Evolutionary conservation across 2,329 filamentous ascomycete genomes (phyloP), one percentile per base, ranked within the genome.

Genomic region (Aureobasidium leucospermi): DNA sequence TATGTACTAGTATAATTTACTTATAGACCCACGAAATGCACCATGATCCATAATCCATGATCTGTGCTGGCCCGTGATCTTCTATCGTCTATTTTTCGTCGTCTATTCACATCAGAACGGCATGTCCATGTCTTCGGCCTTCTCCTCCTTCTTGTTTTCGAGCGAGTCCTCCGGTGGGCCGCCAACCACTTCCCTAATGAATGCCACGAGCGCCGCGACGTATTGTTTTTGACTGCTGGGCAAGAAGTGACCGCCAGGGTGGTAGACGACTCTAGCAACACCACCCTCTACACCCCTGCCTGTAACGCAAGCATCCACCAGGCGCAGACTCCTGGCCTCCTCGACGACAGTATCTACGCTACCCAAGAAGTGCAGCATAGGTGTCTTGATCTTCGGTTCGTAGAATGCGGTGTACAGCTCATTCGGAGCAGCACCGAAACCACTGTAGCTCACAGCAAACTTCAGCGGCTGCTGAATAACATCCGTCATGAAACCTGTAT

Each of bases 241-340:
- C 68, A 96, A 82, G 68, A 96, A 91, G 72, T 97, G 93, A 0
- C 92, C 92, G 7, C 93, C 93, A 1, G 93, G 92, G 73, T 96
- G 90, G 66, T 87, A 84, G 56, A 87, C 78, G 56, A 83, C 78
- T 65, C 75, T 80, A 43, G 63, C 62, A 32, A 69, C 69, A 32
- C 65, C 65, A 4, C 69, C 71, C 16, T 65, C 63, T 45, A 73
- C 76, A 58, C 68, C 78, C 47, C 78, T 79, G 63, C 71, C 69
- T 41, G 66, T 62, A n/a, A 67, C 80, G 71, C 85, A 90, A 48
- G 81, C 79, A 28, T 90, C 85, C 2, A 88, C 79, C 60, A 96
- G 74, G 23, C 78, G 81, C 67, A 82, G 77, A 70, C 84, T 89
- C 68, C 89, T 78, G 57, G 74, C 73, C 76, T 96, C 92, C 34